A percentile compares a stretch with the other conserved stretches of the same genome.
Conservation (phyloP, 768 basidiomycete species). For the Suillus decipiens region DNA sequence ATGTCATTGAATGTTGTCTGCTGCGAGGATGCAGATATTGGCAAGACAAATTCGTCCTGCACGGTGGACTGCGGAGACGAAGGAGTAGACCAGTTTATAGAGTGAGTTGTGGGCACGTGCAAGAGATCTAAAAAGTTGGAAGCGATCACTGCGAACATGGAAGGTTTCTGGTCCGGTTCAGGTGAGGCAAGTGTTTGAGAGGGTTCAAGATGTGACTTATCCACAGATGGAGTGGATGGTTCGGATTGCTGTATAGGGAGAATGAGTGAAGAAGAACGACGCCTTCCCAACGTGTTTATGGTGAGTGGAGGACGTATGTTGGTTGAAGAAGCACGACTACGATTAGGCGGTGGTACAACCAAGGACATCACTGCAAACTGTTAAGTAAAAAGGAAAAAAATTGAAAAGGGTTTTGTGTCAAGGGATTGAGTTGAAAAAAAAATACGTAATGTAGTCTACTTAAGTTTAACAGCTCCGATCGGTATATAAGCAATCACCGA, state of each 20-base stretch:
- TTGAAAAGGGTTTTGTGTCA: neutral
- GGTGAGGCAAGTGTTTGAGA: slow-evolving; percentile 13
- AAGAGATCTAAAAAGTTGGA: slow-evolving; percentile 56
- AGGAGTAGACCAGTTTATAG: slow-evolving; percentile 44
- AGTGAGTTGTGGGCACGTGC: slow-evolving; percentile 44
- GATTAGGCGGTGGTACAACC: slow-evolving; percentile 44
- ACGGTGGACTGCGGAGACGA: slow-evolving; percentile 43
- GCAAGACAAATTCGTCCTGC: slow-evolving; percentile 51
- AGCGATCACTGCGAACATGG: slow-evolving; percentile 54
- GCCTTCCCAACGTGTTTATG: slow-evolving; percentile 53
- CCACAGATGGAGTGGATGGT: slow-evolving; percentile 12
- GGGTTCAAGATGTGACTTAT: slow-evolving; percentile 2
- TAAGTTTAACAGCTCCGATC: neutral
- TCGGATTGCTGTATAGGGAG: slow-evolving; percentile 30
- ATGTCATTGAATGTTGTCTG: slow-evolving; percentile 47
- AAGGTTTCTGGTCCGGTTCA: slow-evolving; percentile 27
- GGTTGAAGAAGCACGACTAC: slow-evolving; percentile 61
- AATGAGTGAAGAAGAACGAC: slow-evolving; percentile 53
- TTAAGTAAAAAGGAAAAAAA: slow-evolving; percentile 13
- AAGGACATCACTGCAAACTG: slow-evolving; percentile 33
- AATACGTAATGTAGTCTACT: neutral
- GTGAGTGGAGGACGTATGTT: slow-evolving; percentile 55
- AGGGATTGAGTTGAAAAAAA: no score
- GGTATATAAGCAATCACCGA: slow-evolving; percentile 6
- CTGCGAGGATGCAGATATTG: slow-evolving; percentile 54